These are phyloP conservation scores for Chaetomidium leptoderma DNA, from an alignment of 495 filamentous ascomycete species.

Conservation along the genomic window DNA sequence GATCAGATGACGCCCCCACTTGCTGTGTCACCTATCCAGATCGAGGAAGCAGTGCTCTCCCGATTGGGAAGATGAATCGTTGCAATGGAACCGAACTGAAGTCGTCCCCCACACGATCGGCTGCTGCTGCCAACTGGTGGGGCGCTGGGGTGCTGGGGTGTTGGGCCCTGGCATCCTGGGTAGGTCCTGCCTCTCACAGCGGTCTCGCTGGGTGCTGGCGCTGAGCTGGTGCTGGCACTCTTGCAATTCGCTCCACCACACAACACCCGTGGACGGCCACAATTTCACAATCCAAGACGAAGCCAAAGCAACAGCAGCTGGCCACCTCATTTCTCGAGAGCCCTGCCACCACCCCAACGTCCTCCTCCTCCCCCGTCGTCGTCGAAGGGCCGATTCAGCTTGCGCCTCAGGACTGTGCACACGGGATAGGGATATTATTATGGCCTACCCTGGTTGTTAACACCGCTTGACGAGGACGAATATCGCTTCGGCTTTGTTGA, in stretches of 20 bases:
- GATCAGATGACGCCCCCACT: not conserved
- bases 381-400: conserved; percentile 18
- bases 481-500: too few relatives aligned
- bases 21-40: not conserved
- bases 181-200: too few relatives aligned
- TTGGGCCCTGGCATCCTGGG: too few relatives aligned
- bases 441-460: conserved; percentile 18
- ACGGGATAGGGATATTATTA: conserved; percentile 27
- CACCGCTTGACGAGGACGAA: not conserved
- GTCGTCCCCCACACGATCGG: conserved; percentile 5
- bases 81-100: not conserved
- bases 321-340: not conserved
- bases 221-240: too few relatives aligned
- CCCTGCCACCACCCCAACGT: conserved; percentile 4
- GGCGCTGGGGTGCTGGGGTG: too few relatives aligned
- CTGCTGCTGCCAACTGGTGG: conserved; percentile 4
- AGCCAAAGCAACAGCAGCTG: not conserved
- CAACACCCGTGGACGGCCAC: not conserved
- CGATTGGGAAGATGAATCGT: not conserved
- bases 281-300: not conserved
- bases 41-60: not conserved
- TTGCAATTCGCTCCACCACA: not conserved
- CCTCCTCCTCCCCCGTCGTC: too few relatives aligned
- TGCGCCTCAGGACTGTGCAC: conserved; percentile 28
- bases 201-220: too few relatives aligned